Conservation (phyloP, 495 filamentous ascomycete genomes). For the Neurospora tetraspora region DNA sequence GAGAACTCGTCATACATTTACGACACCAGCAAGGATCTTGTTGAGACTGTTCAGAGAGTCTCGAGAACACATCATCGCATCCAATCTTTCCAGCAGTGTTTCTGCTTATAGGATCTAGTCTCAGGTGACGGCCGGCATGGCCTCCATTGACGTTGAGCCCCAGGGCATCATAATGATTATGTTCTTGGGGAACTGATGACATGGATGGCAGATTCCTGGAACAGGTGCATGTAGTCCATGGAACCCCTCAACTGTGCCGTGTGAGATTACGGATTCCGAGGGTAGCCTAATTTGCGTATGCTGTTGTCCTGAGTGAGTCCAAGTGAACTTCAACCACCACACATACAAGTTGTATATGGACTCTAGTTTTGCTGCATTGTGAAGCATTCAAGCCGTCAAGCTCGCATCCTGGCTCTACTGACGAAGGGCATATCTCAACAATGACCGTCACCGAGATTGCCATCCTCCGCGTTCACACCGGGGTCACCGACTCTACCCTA, state of each 20-base stretch:
- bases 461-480: slow-evolving; percentile 29
- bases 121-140: not conserved
- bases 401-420: not conserved
- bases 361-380: not conserved
- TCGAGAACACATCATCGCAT: not conserved
- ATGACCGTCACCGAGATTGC: slow-evolving; percentile 49
- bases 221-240: not conserved
- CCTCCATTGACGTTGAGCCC: not conserved
- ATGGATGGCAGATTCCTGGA: not conserved
- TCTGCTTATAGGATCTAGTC: not conserved
- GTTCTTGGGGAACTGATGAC: not conserved
- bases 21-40: not conserved
- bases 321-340: not conserved
- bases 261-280: not conserved
- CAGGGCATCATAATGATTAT: not conserved
- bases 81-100: not conserved
- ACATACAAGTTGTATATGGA: not conserved
- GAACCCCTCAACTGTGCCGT: not conserved
- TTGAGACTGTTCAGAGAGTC: not conserved
- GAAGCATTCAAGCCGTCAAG: not conserved
- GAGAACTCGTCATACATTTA: not conserved
- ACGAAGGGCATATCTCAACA: not conserved
- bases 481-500: slow-evolving; percentile 12
- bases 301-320: not conserved
- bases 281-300: not conserved